Evolutionary conservation across 306 rosid genomes (phyloP), one percentile per base, ranked within the genome.

Genomic region (Gynostemma pentaphyllum): DNA sequence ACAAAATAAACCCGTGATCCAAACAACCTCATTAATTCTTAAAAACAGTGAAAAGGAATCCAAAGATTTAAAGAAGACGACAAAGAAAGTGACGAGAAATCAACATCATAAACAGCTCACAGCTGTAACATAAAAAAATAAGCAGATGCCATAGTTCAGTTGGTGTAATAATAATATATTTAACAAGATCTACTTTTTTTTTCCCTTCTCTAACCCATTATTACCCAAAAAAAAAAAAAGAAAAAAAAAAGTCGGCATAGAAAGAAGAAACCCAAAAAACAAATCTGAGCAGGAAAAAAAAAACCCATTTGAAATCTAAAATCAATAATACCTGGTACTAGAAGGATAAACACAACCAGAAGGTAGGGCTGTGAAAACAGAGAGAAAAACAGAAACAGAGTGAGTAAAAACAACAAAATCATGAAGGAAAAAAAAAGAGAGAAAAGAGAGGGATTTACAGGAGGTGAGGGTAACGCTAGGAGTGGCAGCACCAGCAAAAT

Each of bases 321-420:
- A 15, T 9, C 1, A 18, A 53, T 8, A 46, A 2, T 84, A 92
- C 99, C 96, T 66, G 51, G 94, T 12, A 75, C 84, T 79, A 44
- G 97, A 61, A 50, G 99, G 97, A 49, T 48, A 94, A 47, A 79
- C 86, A 78, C 99, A 94, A 23, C 66, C 49, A 9, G 99, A 65
- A 73, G 76, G 10, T 67, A 70, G 4, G 74, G 90, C 99, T 94
- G 87, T 26, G 48, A 68, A 10, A 26, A 0, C 41, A 40, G 9
- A 41, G 42, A 1, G 54, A 23, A 51, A 8, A 28, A 62, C 68
- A 15, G 29, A 5, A 14, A 59, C 18, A 30, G 18, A 50, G 2
- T 4, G 2, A 44, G 24, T 44, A 54, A 14, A 22, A 57, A 40
- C 29, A 60, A 30, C 5, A 37, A 9, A 7, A 0, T n/a, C n/a